These are phyloP conservation scores for Rhodotorula sp. DNA, from an alignment of 1,284 basidiomycete genomes.

Conservation along the genomic window DNA sequence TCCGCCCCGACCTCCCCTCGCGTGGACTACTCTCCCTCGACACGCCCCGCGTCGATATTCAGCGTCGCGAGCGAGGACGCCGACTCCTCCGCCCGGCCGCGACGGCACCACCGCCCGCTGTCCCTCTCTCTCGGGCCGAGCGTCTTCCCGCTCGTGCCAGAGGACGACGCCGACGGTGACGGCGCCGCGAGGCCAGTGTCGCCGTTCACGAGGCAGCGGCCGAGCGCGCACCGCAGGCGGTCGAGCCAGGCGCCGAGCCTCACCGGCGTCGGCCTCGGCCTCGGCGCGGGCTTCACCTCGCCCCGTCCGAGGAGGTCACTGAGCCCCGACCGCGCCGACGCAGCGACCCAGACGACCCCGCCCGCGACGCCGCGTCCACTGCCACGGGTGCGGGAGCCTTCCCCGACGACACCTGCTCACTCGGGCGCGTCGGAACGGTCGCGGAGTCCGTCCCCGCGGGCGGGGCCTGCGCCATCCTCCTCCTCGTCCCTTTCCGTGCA, in stretches of 20 bases:
- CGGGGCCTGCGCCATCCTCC: slow-evolving; percentile 10
- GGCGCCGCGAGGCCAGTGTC: slow-evolving; percentile 1
- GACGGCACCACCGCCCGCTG: slow-evolving; percentile 35
- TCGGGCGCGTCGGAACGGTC: background rate
- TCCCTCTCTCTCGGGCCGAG: slow-evolving; percentile 39
- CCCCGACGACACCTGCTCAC: background rate
- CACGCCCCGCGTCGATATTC: slow-evolving; percentile 23
- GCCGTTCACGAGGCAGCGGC: slow-evolving; percentile 17
- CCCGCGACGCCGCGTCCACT: slow-evolving; percentile 5
- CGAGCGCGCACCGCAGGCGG: slow-evolving; percentile 13
- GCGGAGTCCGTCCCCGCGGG: background rate
- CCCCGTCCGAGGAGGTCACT: background rate
- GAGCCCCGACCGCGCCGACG: slow-evolving; percentile 11
- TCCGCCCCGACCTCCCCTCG: slow-evolving; percentile 25
- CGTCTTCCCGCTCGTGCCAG: slow-evolving; percentile 35
- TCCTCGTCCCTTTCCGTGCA: background rate
- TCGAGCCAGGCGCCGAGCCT: slow-evolving; percentile 19
- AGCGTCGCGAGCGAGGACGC: slow-evolving; percentile 26
- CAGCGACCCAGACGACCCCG: slow-evolving; percentile 29
- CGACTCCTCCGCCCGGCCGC: slow-evolving; percentile 12
- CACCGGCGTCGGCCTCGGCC: background rate
- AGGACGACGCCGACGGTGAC: slow-evolving; percentile 1
- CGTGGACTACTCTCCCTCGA: slow-evolving; percentile 11
- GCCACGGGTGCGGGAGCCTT: background rate
- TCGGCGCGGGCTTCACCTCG: background rate